Conservation (phyloP, 116 monocot genomes). For the Thalassia testudinum region DNA sequence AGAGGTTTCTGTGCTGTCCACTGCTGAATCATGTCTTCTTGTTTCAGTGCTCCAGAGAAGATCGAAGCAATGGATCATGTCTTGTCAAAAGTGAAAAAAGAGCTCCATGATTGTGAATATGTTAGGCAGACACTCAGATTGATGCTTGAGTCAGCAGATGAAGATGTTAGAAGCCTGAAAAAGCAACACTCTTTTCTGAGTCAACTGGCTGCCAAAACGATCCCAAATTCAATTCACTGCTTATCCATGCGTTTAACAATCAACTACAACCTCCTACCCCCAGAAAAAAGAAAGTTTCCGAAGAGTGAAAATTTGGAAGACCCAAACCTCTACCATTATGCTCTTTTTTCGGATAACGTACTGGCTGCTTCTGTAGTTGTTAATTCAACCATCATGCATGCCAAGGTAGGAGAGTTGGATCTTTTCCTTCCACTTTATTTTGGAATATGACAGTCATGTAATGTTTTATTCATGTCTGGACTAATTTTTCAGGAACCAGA, state of each 20-base stretch:
- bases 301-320: constrained; percentile 34
- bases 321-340: constrained; percentile 37
- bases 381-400: constrained; percentile 42
- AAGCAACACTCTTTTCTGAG: constrained; percentile 40
- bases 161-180: constrained; percentile 30
- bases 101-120: no score
- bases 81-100: no score
- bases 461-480: background rate
- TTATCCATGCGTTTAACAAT: constrained; percentile 38
- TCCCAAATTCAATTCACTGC: constrained; percentile 42
- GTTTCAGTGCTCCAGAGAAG: no score
- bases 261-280: constrained; percentile 29
- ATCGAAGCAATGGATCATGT: no score
- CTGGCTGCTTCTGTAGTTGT: constrained; percentile 54
- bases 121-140: constrained; percentile 9
- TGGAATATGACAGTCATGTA: background rate
- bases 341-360: constrained; percentile 49
- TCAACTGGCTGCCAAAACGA: constrained; percentile 46
- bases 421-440: background rate
- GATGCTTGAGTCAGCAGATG: constrained; percentile 44
- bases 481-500: constrained; percentile 8
- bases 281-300: constrained; percentile 31
- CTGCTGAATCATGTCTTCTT: no score
- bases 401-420: constrained; percentile 16
- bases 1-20: no score